These are phyloP conservation scores for Neophaeococcomyces aloes DNA, from an alignment of 2,329 filamentous ascomycete species.

Conservation along the genomic window DNA sequence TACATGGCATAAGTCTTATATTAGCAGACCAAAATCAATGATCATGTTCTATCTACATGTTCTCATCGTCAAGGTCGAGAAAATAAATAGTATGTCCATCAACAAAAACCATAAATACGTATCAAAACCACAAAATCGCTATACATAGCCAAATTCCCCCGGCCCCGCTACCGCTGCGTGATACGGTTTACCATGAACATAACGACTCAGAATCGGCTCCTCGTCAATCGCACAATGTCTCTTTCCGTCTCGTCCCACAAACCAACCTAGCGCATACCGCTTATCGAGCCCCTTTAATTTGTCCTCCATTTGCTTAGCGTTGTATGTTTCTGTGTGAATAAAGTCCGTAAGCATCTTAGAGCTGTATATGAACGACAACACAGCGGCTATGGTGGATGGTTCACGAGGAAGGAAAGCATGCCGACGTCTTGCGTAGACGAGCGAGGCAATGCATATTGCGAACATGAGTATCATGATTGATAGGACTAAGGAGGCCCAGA, in stretches of 20 bases:
- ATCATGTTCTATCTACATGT: too few relatives aligned
- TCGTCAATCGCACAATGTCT: conserved; percentile 68
- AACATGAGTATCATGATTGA: conserved; percentile 56
- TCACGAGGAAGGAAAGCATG: conserved; percentile 66
- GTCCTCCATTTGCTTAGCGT: conserved; percentile 50
- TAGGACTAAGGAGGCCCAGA: conserved; percentile 54
- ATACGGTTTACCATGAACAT: conserved; percentile 49
- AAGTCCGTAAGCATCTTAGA: conserved; percentile 70
- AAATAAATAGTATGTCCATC: not conserved
- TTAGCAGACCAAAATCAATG: too few relatives aligned
- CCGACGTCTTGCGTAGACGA: conserved; percentile 53
- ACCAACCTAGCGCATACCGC: conserved; percentile 69
- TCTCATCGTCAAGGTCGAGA: not conserved
- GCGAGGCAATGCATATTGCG: conserved; percentile 48
- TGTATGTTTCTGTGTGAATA: conserved; percentile 56
- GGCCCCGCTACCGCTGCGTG: conserved; percentile 23
- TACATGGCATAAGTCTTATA: too few relatives aligned
- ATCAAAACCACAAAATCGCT: not conserved
- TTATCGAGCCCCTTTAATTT: conserved; percentile 51
- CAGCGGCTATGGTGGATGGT: conserved; percentile 65
- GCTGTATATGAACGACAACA: conserved; percentile 69
- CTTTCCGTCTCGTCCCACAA: conserved; percentile 59
- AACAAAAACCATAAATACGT: too few relatives aligned
- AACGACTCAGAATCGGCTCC: conserved; percentile 57
- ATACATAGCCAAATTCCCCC: not conserved